Evolutionary conservation across 2,329 filamentous ascomycete species (phyloP), one percentile per base, ranked within the genome.

Genomic region (Neofusicoccum cordaticola): DNA sequence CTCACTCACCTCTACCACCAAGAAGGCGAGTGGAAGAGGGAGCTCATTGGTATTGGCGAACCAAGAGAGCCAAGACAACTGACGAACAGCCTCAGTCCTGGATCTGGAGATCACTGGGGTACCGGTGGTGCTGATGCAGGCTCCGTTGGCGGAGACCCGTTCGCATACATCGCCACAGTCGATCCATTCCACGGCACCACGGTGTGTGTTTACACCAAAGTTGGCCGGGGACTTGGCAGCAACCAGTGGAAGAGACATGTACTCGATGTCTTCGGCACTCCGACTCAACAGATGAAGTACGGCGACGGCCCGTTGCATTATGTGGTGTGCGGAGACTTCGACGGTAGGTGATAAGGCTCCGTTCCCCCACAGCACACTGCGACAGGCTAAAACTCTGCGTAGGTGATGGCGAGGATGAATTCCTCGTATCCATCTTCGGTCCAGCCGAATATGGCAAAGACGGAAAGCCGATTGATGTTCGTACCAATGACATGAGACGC

Each of bases 351-450:
- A 17, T 27, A 12, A 9, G 9, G 22, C 17, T 19, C 19, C 8
- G 4, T n/a, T 6, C 12, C 9, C 13, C 27, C 45, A 9, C 9
- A 27, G 1, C 22, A 4, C 13, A 48, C 4, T 11, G 9, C 19
- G 4, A 8, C 6, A 3, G 11, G 6, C 11, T 8, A 12, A 48
- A 48, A 1, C 8, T 3, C 9, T 12, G 8, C 37, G 6, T 15
- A 52, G 50, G 50, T 51, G 69, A 70, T 65, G 69, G 69, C 3
- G 65, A 68, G 22, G 69, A 70, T 52, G 69, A 70, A 44, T 70
- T 65, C 27, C 56, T 70, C 22, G 50, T 70, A n/a, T 65, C 68
- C 3, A 17, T 69, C 9, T 67, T 70, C 35, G 69, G 69, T 22
- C 56, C 66, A 3, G n/a, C 51, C 15, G 64, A 66, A 9, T 44